phyloP scores from a whole-genome alignment of 179 eudicot species.

The Beta corolliflora region DNA sequence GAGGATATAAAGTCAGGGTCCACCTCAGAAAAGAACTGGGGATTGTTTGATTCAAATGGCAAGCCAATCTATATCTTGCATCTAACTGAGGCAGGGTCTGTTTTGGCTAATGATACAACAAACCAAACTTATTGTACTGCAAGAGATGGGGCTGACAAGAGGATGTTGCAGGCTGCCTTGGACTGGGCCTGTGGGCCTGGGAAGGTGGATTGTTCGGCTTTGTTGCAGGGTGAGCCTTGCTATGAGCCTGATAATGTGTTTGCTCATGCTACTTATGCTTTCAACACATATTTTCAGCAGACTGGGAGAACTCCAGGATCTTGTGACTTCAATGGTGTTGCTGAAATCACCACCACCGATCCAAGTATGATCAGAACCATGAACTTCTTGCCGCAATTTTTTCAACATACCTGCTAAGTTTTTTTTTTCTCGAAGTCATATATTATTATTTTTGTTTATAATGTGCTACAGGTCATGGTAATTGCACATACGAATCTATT shows the following conservation, averaged over 20 bases:
- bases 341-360: slow-evolving; percentile 72
- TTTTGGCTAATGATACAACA: slow-evolving; percentile 71
- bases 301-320: slow-evolving; percentile 60
- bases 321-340: slow-evolving; percentile 91
- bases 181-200: slow-evolving; percentile 99
- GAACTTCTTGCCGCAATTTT: not conserved
- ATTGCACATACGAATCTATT: slow-evolving; percentile 29
- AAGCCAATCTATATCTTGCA: slow-evolving; percentile 59
- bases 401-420: too few relatives aligned
- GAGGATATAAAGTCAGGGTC: slow-evolving; percentile 75
- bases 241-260: slow-evolving; percentile 77
- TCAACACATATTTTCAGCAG: slow-evolving; percentile 66
- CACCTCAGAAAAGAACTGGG: slow-evolving; percentile 86
- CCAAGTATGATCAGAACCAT: slow-evolving; percentile 58
- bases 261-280: slow-evolving; percentile 78
- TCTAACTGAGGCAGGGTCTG: slow-evolving; percentile 56
- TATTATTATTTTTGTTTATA: not conserved
- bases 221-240: slow-evolving; percentile 78
- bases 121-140: slow-evolving; percentile 71
- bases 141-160: slow-evolving; percentile 67
- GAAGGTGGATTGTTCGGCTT: slow-evolving; percentile 72
- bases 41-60: slow-evolving; percentile 73
- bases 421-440: too few relatives aligned
- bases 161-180: slow-evolving; percentile 86
- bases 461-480: slow-evolving; percentile 35